Conservation (phyloP, 192 early-diverging fungal genomes). For the Entomortierella lignicola region DNA sequence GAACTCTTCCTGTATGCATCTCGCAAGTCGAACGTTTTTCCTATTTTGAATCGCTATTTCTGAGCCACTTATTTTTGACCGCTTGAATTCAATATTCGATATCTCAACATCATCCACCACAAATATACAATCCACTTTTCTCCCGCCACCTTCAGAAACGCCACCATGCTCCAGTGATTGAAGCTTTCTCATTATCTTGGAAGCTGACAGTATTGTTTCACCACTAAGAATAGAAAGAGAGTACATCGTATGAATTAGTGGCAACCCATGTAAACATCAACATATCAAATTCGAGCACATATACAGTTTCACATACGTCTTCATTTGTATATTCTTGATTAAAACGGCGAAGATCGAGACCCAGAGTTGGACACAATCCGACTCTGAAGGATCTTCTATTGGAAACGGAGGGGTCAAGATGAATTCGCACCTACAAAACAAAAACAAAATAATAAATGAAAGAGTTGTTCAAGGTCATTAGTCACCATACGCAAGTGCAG, state of each 20-base stretch:
- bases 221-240: conserved; percentile 8
- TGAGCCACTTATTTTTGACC: neutral
- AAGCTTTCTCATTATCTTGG: conserved; percentile 10
- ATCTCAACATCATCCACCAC: conserved; percentile 9
- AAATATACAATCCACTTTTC: conserved; percentile 27
- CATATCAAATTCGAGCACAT: conserved; percentile 6
- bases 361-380: conserved; percentile 11
- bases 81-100: conserved; percentile 30
- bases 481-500: neutral
- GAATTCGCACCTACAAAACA: conserved; percentile 9
- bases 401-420: conserved; percentile 2
- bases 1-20: conserved; percentile 24
- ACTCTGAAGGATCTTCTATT: conserved; percentile 5
- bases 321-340: conserved; percentile 13
- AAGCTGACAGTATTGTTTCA: conserved; percentile 17
- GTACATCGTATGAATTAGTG: neutral
- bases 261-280: conserved; percentile 3
- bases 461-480: neutral
- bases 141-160: conserved; percentile 2
- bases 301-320: conserved; percentile 14
- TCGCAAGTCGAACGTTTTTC: conserved; percentile 21
- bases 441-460: neutral
- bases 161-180: conserved; percentile 16
- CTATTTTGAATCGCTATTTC: conserved; percentile 26
- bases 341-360: conserved; percentile 4